phyloP scores from a whole-genome alignment of 805 yeast species.

The Candida oleophila region DNA sequence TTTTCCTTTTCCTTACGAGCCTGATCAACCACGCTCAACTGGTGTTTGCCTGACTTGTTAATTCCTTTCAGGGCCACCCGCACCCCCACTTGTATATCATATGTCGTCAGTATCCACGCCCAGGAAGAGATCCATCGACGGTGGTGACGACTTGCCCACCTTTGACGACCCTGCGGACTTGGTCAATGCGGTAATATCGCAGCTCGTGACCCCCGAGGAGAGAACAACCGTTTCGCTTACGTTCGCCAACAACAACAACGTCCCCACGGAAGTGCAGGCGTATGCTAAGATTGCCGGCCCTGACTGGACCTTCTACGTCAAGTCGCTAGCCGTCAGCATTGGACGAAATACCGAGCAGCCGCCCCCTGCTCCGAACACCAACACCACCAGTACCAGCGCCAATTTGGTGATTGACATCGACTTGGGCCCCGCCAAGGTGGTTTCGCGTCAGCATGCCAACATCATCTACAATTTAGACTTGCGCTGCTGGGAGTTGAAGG shows the following conservation, averaged over 20 bases:
- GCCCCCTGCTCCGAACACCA: not conserved
- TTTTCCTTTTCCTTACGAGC: too few species aligned
- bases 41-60: too few species aligned
- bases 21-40: too few species aligned
- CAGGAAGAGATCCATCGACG: slow-evolving; percentile 9
- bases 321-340: slow-evolving; percentile 67
- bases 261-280: slow-evolving; percentile 85
- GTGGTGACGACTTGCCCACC: slow-evolving; percentile 28
- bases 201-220: slow-evolving; percentile 69
- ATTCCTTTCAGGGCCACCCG: too few species aligned
- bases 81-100: too few species aligned
- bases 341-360: slow-evolving; percentile 74
- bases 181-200: slow-evolving; percentile 71
- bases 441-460: slow-evolving; percentile 84
- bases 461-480: slow-evolving; percentile 73
- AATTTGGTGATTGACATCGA: slow-evolving; percentile 65
- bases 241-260: slow-evolving; percentile 71
- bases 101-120: slow-evolving; percentile 32
- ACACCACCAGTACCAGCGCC: slow-evolving; percentile 1
- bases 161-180: slow-evolving; percentile 63
- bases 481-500: slow-evolving; percentile 83
- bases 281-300: slow-evolving; percentile 94
- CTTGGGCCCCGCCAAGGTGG: slow-evolving; percentile 97
- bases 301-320: slow-evolving; percentile 93
- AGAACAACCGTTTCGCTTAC: slow-evolving; percentile 68